phyloP scores from a whole-genome alignment of 768 basidiomycete genomes.

The Pulveroboletus sp. region DNA sequence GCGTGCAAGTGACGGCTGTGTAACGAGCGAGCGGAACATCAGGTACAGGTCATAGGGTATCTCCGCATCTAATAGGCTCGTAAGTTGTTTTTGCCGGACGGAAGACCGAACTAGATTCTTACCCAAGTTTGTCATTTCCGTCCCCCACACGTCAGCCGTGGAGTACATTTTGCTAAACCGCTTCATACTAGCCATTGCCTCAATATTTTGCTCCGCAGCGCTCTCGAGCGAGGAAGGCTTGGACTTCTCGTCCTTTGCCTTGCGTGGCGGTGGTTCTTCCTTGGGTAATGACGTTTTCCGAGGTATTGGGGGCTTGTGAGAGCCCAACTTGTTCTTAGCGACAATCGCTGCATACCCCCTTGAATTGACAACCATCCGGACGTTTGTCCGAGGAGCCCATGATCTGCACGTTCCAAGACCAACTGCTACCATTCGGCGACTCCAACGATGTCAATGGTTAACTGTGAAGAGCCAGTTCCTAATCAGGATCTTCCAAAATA shows the following conservation, averaged over 20 bases:
- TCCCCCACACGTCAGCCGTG: conserved; percentile 43
- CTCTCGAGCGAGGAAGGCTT: conserved; percentile 11
- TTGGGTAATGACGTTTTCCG: conserved; percentile 6
- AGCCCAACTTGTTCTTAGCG: conserved; percentile 11
- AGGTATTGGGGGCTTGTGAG: conserved; percentile 1
- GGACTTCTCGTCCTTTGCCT: not conserved
- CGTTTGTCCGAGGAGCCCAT: conserved; percentile 25
- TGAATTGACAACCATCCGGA: conserved; percentile 21
- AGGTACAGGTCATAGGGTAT: conserved; percentile 28
- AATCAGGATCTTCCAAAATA: conserved; percentile 11
- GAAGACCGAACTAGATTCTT: not conserved
- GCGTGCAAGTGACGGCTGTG: conserved; percentile 12
- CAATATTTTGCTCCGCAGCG: conserved; percentile 36
- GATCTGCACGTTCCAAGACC: conserved; percentile 9
- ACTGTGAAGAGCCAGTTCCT: not conserved
- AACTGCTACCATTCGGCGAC: conserved; percentile 10
- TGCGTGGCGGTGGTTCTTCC: conserved; percentile 1
- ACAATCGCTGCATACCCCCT: conserved; percentile 13
- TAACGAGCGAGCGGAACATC: conserved; percentile 17
- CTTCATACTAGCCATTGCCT: conserved; percentile 36
- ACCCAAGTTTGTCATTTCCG: conserved; percentile 27
- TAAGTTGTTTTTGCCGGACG: not conserved
- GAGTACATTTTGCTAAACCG: conserved; percentile 37
- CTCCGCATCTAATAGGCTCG: conserved; percentile 19
- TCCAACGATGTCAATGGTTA: not conserved